phyloP scores from a whole-genome alignment of 371 early-diverging fungal genomes.

The Rhizopus arrhizus region DNA sequence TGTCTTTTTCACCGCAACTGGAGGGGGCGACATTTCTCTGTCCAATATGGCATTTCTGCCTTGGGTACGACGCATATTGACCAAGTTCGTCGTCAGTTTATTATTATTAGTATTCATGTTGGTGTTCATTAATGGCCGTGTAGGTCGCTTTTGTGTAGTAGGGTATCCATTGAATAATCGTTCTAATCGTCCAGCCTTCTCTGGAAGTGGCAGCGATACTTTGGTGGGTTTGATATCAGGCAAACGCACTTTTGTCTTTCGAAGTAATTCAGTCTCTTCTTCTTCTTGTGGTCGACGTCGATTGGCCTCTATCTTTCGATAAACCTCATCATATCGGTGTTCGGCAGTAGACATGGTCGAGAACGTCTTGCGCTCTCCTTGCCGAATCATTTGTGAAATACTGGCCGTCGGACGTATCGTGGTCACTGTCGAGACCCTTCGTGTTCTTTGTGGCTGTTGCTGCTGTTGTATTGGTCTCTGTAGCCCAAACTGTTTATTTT shows the following conservation, averaged over 20 bases:
- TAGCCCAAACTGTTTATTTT: constrained; percentile 2
- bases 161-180: constrained; percentile 44
- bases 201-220: constrained; percentile 13
- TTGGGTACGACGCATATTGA: neutral
- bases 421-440: constrained; percentile 36
- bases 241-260: too few relatives aligned
- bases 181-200: constrained; percentile 30
- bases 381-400: constrained; percentile 51
- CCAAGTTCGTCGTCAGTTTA: neutral
- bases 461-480: constrained; percentile 12
- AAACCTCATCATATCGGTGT: constrained; percentile 52
- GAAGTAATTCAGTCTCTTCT: constrained; percentile 3
- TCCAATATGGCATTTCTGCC: constrained; percentile 5
- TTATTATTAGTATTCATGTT: neutral
- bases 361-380: constrained; percentile 47
- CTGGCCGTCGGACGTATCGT: constrained; percentile 39
- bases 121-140: neutral
- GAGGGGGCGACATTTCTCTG: constrained; percentile 1
- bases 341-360: constrained; percentile 52
- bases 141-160: constrained; percentile 26
- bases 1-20: neutral
- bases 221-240: neutral
- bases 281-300: neutral
- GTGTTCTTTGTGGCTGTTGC: constrained; percentile 14
- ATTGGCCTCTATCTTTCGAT: constrained; percentile 34